A percentile compares a stretch with the other conserved stretches of the same genome.
Evolutionary conservation across 2,329 filamentous ascomycete genomes (phyloP).

Genomic region (Sporothrix luriei): DNA sequence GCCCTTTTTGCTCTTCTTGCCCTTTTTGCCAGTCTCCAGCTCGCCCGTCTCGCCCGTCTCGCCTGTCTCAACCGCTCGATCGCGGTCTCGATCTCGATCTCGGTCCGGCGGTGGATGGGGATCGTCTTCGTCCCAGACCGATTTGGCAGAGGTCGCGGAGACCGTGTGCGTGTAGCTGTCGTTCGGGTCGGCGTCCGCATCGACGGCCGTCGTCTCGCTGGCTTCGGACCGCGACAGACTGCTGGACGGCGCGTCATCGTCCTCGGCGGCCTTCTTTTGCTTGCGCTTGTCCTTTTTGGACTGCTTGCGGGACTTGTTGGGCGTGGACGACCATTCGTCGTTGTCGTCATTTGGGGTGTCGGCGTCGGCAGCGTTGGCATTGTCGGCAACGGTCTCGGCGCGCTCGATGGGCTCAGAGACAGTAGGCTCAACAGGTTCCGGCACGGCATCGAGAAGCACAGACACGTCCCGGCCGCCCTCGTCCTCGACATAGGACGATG

Average conservation of each 20-base stretch:
- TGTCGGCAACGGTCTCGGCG: conserved; percentile 14
- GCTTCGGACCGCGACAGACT: conserved; percentile 15
- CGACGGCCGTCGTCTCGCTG: conserved; percentile 9
- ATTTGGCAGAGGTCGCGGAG: not conserved
- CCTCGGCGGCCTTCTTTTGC: conserved; percentile 26
- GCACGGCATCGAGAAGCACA: not conserved
- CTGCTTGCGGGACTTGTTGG: conserved; percentile 24
- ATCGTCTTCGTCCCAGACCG: conserved; percentile 20
- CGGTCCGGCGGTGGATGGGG: conserved; percentile 24
- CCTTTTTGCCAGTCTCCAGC: conserved; percentile 30
- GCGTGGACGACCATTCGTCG: conserved; percentile 42
- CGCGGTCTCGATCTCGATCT: conserved; percentile 2
- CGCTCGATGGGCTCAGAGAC: not conserved
- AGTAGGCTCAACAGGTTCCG: not conserved
- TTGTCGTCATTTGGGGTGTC: conserved; percentile 37
- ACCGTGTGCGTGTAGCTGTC: not conserved
- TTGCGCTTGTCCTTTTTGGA: conserved; percentile 29
- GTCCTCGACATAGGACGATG: conserved; percentile 36
- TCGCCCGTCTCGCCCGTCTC: conserved; percentile 36
- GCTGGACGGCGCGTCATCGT: not conserved
- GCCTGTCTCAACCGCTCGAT: not conserved
- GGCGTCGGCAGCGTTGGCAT: not conserved
- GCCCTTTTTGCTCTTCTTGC: conserved; percentile 37
- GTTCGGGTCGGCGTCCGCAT: not conserved
- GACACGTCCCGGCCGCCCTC: not conserved